Base-by-base conservation (phyloP, 1,284 basidiomycete genomes). In the Trichosporon coremiiforme region DNA sequence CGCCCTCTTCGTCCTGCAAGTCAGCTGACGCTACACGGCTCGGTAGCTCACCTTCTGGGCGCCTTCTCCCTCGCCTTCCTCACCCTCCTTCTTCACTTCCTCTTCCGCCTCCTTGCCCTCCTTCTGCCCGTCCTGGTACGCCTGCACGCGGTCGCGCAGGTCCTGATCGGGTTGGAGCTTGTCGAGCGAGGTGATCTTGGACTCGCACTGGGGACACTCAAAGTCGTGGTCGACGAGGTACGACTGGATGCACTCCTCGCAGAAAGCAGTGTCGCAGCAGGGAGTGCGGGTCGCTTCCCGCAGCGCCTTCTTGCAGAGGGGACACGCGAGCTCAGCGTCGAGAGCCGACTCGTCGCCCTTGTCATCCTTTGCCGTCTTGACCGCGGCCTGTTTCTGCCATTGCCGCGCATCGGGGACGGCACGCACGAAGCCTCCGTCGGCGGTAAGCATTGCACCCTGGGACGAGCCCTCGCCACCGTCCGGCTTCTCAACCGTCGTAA, bases 371-470 rank as follows among this genome's bases (percentile, higher is more conserved):
- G 88, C 90, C 2, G 93, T 92, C 68, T 90, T 89, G 3, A 89
- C 87, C 8, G 91, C 78, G 13, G 83, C 90, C 82, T 95, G 93
- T 78, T 93, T 95, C 83, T 96, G 90, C 95, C 95, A 98, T 22
- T 88, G 93, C 79, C 85, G 94, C 92, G 88, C 87, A 83, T 98
- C 95, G 0, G 95, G 94, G 76, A 95, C 91, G 0, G 95, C 95
- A 64, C 95, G 92, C 12, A 98, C 95, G 83, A 95, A 98, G 64
- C 94, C 93, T 74, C 95, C 95, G 79, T 98, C 95, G 1, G 95
- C 93, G 1, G 95, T 98, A 71, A 98, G 91, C 95, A 98, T 98
- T 66, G 97, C 90, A 64, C 94, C 94, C 75, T 90, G 89, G 1
- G 88, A 88, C 36, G 92, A 86, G 68, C 90, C 89, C 41, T 89